Conservation (phyloP, 208 protist genomes). For the Tritrichomonas musculus region DNA sequence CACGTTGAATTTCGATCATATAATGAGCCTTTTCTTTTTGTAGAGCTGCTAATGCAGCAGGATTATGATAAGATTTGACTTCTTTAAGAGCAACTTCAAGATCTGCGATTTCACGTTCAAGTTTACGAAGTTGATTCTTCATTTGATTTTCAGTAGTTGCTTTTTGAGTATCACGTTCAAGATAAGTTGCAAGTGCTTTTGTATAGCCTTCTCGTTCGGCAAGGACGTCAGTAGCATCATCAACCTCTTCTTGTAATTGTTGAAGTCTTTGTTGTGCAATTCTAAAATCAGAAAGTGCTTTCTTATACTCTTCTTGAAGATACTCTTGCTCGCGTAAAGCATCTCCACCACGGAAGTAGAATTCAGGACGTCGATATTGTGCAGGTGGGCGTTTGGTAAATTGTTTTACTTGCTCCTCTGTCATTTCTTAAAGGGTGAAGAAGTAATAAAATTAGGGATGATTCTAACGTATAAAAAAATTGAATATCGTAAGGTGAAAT, state of each 20-base stretch:
- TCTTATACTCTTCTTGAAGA: background rate
- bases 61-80: background rate
- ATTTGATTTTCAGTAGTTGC: background rate
- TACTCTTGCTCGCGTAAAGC: background rate
- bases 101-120: background rate
- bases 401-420: background rate
- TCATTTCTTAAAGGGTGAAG: background rate
- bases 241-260: background rate
- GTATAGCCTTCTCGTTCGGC: background rate
- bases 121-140: background rate
- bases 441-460: too few relatives aligned
- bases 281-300: background rate
- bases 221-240: background rate
- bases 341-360: conserved; percentile 13
- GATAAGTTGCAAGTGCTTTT: background rate
- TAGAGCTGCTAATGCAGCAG: background rate
- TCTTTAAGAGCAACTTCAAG: background rate
- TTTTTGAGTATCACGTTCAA: background rate
- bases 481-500: too few relatives aligned
- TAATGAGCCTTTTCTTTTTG: background rate
- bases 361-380: background rate
- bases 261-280: background rate
- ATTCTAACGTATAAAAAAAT: too few relatives aligned
- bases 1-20: conserved; percentile 20
- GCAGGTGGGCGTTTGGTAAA: background rate